These are phyloP conservation scores for Phialophora tarda DNA, from an alignment of 2,329 filamentous ascomycete genomes.

Conservation along the genomic window DNA sequence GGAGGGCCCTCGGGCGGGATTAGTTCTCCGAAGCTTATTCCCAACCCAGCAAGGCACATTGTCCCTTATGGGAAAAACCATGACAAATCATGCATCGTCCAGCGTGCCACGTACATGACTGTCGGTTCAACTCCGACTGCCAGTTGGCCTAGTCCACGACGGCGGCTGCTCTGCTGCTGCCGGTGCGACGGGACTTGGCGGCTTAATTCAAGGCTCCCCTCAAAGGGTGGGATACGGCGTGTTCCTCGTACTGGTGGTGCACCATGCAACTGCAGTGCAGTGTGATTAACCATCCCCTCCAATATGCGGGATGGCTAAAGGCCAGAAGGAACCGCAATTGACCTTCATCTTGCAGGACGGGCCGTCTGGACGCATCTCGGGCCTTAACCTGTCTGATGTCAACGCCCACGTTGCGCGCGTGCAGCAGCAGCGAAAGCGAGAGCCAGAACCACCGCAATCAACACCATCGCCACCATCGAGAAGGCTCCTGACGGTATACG, in stretches of 20 bases:
- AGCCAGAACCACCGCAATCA: neutral
- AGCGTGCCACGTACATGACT: neutral
- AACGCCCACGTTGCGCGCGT: conserved; percentile 13
- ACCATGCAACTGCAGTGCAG: neutral
- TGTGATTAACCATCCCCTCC: neutral
- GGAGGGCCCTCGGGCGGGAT: too few relatives aligned
- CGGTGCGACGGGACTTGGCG: neutral
- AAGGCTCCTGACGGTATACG: neutral
- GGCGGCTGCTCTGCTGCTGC: neutral
- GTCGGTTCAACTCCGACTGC: neutral
- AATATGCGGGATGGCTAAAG: conserved; percentile 2
- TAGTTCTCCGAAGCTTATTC: neutral
- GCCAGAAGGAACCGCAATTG: neutral
- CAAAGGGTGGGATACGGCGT: neutral
- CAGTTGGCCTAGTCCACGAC: neutral
- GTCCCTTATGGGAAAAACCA: neutral
- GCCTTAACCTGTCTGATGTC: conserved; percentile 9
- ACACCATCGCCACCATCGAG: neutral
- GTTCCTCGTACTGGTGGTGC: neutral
- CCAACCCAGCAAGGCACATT: neutral
- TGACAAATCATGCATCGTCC: neutral
- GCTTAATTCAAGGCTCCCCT: neutral
- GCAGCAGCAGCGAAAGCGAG: conserved; percentile 5
- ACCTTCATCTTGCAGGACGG: conserved; percentile 13
- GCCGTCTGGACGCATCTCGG: neutral